Base-by-base conservation (phyloP, 768 basidiomycete species). In the Hygrocybe coccinea region DNA sequence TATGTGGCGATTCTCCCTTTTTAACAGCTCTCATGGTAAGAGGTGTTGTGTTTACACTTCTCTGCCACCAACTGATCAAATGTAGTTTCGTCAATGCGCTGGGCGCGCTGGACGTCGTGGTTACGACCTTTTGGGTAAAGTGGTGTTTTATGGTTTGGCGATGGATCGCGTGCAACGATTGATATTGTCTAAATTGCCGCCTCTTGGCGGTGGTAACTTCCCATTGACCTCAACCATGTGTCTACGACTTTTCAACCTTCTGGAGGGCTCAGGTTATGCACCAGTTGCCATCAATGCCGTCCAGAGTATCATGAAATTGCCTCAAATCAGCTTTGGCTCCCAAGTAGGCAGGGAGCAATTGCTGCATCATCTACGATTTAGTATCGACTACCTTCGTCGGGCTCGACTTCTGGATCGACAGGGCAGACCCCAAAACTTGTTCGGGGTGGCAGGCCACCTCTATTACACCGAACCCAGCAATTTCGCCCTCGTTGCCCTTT, bases 91-190 rank as follows among this genome's bases (percentile, higher is more conserved):
- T 0, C 97, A 99, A 65, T 99, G 98, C 95, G 95, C 97, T 10
- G 97, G 97, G 4, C 87, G 97, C 61, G 97, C 97, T 17, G 97
- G 97, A 19, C 86, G 97, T 36, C 87, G 97, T 68, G 97, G 97
- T 8, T 75, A 97, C 25, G 97, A 99, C 67, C 76, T 87, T 5
- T 97, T 94, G 0, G 97, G 97, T 34, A 95, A 95, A 0, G 97
- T 99, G 37, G 74, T 89, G 2, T 89, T 89, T 70, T 87, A 85
- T 61, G 86, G 85, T 21, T 64, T 89, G 6, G 68, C 84, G 3
- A 75, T 84, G 64, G 80, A 84, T 56, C 76, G 84, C 38, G 79
- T 86, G 3, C 80, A 85, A 58, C 79, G 85, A 24, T 69, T 89
- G 22, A 71, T 84, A 5, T 67, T 87, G 0, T 89, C 87, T 14